Conservation (phyloP, 495 filamentous ascomycete species). For the Xylaria grammica region DNA sequence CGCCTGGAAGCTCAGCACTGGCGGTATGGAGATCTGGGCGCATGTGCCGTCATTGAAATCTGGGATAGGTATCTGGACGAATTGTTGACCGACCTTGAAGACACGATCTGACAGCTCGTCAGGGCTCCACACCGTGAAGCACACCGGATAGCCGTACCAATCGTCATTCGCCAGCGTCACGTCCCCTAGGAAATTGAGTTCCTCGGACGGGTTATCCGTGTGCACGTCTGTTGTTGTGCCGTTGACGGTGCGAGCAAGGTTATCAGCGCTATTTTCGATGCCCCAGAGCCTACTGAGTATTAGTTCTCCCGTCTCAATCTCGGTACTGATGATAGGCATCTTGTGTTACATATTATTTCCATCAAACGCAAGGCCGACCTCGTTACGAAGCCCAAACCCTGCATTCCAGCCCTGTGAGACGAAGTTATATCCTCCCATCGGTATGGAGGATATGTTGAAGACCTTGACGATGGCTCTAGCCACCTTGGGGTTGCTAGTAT, state of each 20-base stretch:
- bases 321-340: not conserved
- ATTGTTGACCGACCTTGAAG: slow-evolving; percentile 45
- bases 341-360: slow-evolving; percentile 34
- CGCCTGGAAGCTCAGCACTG: slow-evolving; percentile 61
- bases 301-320: slow-evolving; percentile 46
- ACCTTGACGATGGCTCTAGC: slow-evolving; percentile 70
- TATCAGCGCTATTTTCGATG: slow-evolving; percentile 75
- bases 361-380: slow-evolving; percentile 64
- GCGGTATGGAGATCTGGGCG: slow-evolving; percentile 42
- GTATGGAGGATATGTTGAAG: slow-evolving; percentile 58
- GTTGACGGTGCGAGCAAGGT: slow-evolving; percentile 55
- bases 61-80: slow-evolving; percentile 33
- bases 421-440: slow-evolving; percentile 47
- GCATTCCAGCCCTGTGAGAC: slow-evolving; percentile 58
- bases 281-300: slow-evolving; percentile 62
- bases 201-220: slow-evolving; percentile 73
- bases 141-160: slow-evolving; percentile 74
- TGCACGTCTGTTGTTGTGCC: slow-evolving; percentile 61
- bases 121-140: slow-evolving; percentile 67
- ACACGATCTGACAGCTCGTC: slow-evolving; percentile 30
- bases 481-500: slow-evolving; percentile 47
- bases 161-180: slow-evolving; percentile 51
- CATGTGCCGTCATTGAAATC: slow-evolving; percentile 55
- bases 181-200: slow-evolving; percentile 73
- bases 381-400: slow-evolving; percentile 76